phyloP scores from a whole-genome alignment of 192 early-diverging fungal species.

The Mortierella alpina region DNA sequence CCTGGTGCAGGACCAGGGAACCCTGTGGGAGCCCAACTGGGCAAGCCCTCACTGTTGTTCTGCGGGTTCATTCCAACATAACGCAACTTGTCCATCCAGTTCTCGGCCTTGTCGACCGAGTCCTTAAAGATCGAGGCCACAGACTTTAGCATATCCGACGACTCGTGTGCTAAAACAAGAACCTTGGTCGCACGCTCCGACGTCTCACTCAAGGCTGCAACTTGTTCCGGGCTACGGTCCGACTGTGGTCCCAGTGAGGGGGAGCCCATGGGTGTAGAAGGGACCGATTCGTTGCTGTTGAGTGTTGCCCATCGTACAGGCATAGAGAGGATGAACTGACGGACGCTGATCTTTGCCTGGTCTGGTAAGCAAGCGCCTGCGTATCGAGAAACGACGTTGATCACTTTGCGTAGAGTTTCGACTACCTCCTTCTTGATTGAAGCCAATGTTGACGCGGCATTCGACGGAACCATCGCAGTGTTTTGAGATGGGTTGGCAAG shows the following conservation, averaged over 20 bases:
- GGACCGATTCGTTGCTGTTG: conserved; percentile 55
- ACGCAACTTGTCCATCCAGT: conserved; percentile 64
- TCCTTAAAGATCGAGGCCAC: conserved; percentile 77
- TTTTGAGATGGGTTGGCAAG: conserved; percentile 46
- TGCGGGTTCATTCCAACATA: conserved; percentile 53
- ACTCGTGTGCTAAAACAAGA: conserved; percentile 77
- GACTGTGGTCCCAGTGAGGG: conserved; percentile 50
- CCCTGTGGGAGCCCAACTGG: conserved; percentile 50
- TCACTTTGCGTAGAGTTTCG: conserved; percentile 83
- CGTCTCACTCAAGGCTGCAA: conserved; percentile 35
- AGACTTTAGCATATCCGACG: conserved; percentile 72
- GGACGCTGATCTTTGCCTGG: conserved; percentile 83
- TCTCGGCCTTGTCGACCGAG: conserved; percentile 74
- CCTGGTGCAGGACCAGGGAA: conserved; percentile 20
- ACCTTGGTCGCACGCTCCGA: conserved; percentile 73
- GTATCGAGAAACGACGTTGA: conserved; percentile 88
- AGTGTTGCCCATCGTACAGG: conserved; percentile 80
- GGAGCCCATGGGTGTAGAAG: conserved; percentile 55
- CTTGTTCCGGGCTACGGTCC: conserved; percentile 30
- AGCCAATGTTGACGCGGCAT: conserved; percentile 56
- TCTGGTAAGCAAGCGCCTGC: conserved; percentile 86
- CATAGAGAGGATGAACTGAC: conserved; percentile 84
- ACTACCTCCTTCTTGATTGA: conserved; percentile 84
- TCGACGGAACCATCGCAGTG: conserved; percentile 40
- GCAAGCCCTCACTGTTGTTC: conserved; percentile 46